A percentile compares a stretch with the other conserved stretches of the same genome.
Evolutionary conservation across 495 filamentous ascomycete genomes (phyloP).

Genomic region (Evernia prunastri): DNA sequence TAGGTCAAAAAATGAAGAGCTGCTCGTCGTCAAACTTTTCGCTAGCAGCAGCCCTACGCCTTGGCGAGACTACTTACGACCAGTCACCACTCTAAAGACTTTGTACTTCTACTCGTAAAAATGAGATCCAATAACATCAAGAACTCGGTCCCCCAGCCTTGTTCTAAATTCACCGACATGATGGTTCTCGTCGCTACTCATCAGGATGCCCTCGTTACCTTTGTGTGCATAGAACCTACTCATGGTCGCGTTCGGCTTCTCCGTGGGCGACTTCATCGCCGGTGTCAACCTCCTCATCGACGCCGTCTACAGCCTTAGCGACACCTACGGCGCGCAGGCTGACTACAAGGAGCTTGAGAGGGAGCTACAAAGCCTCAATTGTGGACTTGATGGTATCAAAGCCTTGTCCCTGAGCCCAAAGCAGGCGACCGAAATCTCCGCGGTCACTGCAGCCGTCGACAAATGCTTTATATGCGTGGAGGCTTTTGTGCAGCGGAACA

Average conservation of each 20-base stretch:
- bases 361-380: not conserved
- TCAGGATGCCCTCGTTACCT: no score
- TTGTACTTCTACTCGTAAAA: no score
- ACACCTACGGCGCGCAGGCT: not conserved
- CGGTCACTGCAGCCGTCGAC: not conserved
- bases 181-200: no score
- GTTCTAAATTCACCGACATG: no score
- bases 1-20: no score
- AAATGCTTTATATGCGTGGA: not conserved
- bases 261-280: not conserved
- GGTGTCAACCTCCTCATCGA: conserved; percentile 1
- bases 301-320: not conserved
- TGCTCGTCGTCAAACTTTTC: no score
- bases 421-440: not conserved
- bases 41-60: not conserved
- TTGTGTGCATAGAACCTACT: no score
- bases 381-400: not conserved
- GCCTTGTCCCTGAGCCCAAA: not conserved
- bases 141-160: no score
- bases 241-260: not conserved
- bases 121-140: no score
- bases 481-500: not conserved
- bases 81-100: no score
- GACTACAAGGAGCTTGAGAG: not conserved
- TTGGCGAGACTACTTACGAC: no score